A percentile compares a stretch with the other conserved stretches of the same genome.
These are phyloP conservation scores for Candida pseudoglaebosa DNA, from an alignment of 805 yeast genomes.

Conservation along the genomic window DNA sequence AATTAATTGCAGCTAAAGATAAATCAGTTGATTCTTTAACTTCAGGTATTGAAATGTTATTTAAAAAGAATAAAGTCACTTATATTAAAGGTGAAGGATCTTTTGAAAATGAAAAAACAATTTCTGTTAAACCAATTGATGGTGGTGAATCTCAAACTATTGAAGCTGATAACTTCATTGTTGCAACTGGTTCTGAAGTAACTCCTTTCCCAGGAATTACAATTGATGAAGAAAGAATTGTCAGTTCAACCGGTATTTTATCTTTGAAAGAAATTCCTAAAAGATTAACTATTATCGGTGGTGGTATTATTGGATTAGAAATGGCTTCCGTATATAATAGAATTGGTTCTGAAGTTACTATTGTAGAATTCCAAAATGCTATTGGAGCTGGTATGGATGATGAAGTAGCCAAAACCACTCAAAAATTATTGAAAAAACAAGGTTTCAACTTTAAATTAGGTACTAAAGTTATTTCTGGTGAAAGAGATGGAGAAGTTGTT, in stretches of 20 bases:
- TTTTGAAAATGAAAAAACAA: conserved; percentile 72
- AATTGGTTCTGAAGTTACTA: conserved; percentile 92
- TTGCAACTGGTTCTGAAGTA: conserved; percentile 98
- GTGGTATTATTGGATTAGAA: conserved; percentile 98
- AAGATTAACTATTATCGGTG: conserved; percentile 90
- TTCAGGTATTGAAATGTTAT: conserved; percentile 88
- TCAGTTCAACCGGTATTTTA: conserved; percentile 90
- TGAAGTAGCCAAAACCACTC: conserved; percentile 87
- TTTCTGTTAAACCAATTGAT: conserved; percentile 81
- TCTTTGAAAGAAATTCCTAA: conserved; percentile 87
- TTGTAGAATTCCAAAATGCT: conserved; percentile 82
- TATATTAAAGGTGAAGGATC: conserved; percentile 94
- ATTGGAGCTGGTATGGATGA: conserved; percentile 99
- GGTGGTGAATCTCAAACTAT: conserved; percentile 68
- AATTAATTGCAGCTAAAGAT: conserved; percentile 89
- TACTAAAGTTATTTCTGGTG: conserved; percentile 86
- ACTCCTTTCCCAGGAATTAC: conserved; percentile 98
- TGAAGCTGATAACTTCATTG: conserved; percentile 78
- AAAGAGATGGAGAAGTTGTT: conserved; percentile 84
- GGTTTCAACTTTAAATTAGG: conserved; percentile 91
- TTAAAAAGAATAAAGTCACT: conserved; percentile 92
- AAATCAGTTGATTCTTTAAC: conserved; percentile 86
- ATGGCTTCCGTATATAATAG: conserved; percentile 98
- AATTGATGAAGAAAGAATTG: conserved; percentile 95
- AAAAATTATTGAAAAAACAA: conserved; percentile 88